A percentile compares a stretch with the other conserved stretches of the same genome.
phyloP scores from a whole-genome alignment of 2,329 filamentous ascomycete species.

The Hypoxylon sp. region DNA sequence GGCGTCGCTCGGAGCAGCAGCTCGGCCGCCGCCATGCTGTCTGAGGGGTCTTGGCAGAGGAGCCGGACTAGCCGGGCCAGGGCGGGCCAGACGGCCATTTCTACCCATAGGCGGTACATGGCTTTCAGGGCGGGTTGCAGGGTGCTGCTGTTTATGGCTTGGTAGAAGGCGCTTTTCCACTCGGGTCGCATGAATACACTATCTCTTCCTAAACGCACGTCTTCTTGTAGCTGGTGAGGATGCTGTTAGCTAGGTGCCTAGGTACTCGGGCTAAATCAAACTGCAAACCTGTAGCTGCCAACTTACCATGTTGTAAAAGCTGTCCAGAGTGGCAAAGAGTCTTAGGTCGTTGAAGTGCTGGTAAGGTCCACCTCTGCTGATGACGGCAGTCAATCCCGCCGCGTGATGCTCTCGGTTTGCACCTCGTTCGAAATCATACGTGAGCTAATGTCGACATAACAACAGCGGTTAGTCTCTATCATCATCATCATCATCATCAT shows the following conservation, averaged over 20 bases:
- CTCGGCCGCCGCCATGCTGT: constrained; percentile 39
- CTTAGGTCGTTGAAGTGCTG: constrained; percentile 39
- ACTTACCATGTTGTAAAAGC: constrained; percentile 44
- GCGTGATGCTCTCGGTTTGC: constrained; percentile 44
- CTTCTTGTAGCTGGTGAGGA: constrained; percentile 40
- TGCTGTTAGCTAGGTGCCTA: constrained; percentile 29
- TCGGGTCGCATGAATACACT: constrained; percentile 39
- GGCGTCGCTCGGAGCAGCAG: constrained; percentile 34
- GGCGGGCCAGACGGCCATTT: constrained; percentile 43
- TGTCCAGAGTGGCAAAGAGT: constrained; percentile 42
- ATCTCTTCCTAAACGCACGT: constrained; percentile 40
- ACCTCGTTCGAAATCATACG: constrained; percentile 42
- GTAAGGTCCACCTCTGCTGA: constrained; percentile 36
- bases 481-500: not conserved
- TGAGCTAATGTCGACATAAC: constrained; percentile 27
- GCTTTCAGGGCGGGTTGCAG: constrained; percentile 33
- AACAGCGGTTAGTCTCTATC: not conserved
- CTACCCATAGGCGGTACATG: constrained; percentile 41
- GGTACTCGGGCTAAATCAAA: not conserved
- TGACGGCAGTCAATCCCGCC: constrained; percentile 42
- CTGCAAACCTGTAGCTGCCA: too few species aligned
- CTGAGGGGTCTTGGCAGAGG: constrained; percentile 34
- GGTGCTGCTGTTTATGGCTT: constrained; percentile 34
- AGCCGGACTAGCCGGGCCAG: constrained; percentile 36
- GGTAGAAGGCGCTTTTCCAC: constrained; percentile 37